Base-by-base conservation (phyloP, 2,329 filamentous ascomycete species). In the Epichloe brachyelytri region DNA sequence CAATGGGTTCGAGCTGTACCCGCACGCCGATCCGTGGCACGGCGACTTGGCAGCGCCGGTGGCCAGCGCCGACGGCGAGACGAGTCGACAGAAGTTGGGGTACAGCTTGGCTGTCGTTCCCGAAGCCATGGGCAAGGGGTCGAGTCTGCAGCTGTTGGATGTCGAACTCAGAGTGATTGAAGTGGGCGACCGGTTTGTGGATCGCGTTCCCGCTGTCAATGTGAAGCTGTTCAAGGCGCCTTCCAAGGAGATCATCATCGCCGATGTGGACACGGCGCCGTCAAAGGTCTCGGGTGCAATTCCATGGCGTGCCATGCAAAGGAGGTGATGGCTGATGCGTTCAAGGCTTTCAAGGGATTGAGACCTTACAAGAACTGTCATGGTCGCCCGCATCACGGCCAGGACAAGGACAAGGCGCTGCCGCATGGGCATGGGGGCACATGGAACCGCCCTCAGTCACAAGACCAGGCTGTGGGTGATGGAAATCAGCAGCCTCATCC, bases 1-100 rank as follows among this genome's bases (percentile, higher is more conserved):
- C 52, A 84, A 85, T 63, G 78, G 74, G 52, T 74, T 76, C 54
- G 75, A 79, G 58, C 68, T 85, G 17, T 85, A 81, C 57, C 77
- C 78, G 15, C 65, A 71, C 48, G 63, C 76, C 55, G 67, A 76
- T 60, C 69, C 73, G 1, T 68, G 71, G 61, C 62, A 62, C 55
- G 64, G 65, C 46, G 64, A 65, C 8, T 67, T 80, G 38, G 65
- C 62, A 5, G 77, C 77, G 11, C 58, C 65, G 12, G 71, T 79
- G 51, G 59, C 72, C 36, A 65, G 70, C 40, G 67, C 71, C 41
- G 62, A 66, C 26, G 62, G 63, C 22, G 63, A 63, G 47, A 57
- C 62, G 49, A 62, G 64, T 51, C 60, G 64, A 50, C 63, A 58
- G 61, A 71, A 63, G 17, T 69, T 80, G 3, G 77, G 77, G 15